Percentiles rank a stretch among this genome's conserved stretches.
phyloP scores from a whole-genome alignment of 495 filamentous ascomycete genomes.

The Cetradonia linearis region DNA sequence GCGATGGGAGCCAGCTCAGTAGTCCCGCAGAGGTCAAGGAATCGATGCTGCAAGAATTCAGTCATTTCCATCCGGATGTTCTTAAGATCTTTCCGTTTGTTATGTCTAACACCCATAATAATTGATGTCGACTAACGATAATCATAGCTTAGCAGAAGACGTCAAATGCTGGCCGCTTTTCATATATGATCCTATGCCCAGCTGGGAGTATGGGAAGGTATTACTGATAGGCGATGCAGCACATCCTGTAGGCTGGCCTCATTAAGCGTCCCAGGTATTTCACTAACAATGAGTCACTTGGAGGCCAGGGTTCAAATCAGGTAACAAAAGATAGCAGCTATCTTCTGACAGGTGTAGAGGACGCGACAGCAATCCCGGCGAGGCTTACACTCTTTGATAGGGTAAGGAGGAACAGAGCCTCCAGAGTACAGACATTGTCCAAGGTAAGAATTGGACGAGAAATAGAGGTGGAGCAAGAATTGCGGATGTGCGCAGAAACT shows the following conservation, averaged over 20 bases:
- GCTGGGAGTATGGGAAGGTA: constrained; percentile 34
- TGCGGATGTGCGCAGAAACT: constrained; percentile 21
- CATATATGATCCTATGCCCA: constrained; percentile 31
- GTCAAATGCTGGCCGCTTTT: constrained; percentile 41
- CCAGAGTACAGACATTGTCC: constrained; percentile 31
- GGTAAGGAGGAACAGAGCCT: constrained; percentile 30
- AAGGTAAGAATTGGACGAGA: constrained; percentile 23
- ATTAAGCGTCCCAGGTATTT: neutral
- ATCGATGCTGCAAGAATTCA: constrained; percentile 24
- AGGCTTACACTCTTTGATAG: constrained; percentile 32
- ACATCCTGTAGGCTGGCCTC: constrained; percentile 27
- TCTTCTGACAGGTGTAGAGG: constrained; percentile 6
- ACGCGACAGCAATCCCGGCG: constrained; percentile 18
- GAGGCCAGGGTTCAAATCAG: constrained; percentile 33
- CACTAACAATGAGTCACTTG: constrained; percentile 1
- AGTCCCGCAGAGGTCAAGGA: constrained; percentile 15
- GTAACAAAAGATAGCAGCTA: constrained; percentile 34
- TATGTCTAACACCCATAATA: neutral
- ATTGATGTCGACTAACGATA: neutral
- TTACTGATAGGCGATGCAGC: constrained; percentile 41
- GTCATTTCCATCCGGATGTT: constrained; percentile 22
- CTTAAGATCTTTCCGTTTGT: constrained; percentile 21
- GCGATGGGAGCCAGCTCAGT: constrained; percentile 16
- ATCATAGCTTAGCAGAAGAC: constrained; percentile 30
- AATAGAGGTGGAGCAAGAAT: constrained; percentile 17